phyloP scores from a whole-genome alignment of 2,329 filamentous ascomycete species.

The Clarireedia homoeocarpa region DNA sequence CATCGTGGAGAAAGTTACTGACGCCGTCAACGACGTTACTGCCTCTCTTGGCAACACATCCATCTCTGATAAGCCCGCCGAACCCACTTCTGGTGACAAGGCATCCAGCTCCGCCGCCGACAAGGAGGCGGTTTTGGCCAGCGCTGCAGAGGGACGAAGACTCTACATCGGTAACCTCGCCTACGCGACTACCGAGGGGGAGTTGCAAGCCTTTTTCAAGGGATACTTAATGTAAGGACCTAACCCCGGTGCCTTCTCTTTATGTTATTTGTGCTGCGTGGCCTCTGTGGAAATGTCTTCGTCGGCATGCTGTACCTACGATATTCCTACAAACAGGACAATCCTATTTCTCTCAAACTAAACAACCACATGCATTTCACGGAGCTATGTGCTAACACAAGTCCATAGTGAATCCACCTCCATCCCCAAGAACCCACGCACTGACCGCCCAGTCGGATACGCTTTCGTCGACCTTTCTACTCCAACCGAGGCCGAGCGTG shows the following conservation, averaged over 20 bases:
- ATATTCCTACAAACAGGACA: no score
- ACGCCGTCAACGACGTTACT: conserved; percentile 70
- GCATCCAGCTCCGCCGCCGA: conserved; percentile 38
- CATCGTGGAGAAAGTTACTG: conserved; percentile 61
- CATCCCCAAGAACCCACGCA: conserved; percentile 98
- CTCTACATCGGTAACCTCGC: conserved; percentile 99
- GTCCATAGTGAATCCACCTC: conserved; percentile 83
- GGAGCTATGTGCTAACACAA: conserved; percentile 10
- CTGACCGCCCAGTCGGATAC: conserved; percentile 95
- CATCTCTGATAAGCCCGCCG: conserved; percentile 45
- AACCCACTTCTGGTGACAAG: conserved; percentile 35
- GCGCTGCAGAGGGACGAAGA: conserved; percentile 96
- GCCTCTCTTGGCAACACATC: conserved; percentile 56
- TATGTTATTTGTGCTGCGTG: not conserved
- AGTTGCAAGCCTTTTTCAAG: conserved; percentile 99
- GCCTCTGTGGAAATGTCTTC: not conserved
- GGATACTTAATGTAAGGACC: conserved; percentile 92
- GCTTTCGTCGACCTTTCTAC: conserved; percentile 98
- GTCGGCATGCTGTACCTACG: no score
- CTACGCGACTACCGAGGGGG: conserved; percentile 99
- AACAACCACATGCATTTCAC: not conserved
- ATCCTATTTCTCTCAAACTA: not conserved
- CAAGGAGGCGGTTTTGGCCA: conserved; percentile 89
- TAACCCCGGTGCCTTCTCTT: not conserved
- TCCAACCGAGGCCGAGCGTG: conserved; percentile 87